Conservation (phyloP, 2,329 filamentous ascomycete species). For the Fusarium cyanostomum region DNA sequence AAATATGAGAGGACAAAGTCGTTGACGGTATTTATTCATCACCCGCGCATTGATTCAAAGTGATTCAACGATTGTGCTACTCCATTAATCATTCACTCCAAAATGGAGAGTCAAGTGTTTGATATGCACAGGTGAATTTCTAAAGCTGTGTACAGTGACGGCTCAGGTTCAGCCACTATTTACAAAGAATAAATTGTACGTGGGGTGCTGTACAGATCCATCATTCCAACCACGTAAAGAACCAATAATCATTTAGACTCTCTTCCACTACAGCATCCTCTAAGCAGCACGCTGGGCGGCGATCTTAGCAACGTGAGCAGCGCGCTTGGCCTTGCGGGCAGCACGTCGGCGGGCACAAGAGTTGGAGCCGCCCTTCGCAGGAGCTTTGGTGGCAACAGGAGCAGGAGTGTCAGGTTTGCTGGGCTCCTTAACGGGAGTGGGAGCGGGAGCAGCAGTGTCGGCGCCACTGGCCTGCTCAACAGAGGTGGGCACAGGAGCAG, state of each 20-base stretch:
- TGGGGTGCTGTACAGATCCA: slow-evolving; percentile 16
- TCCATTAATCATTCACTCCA: background rate
- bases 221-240: slow-evolving; percentile 23
- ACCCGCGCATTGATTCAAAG: background rate
- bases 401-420: slow-evolving; percentile 3
- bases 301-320: slow-evolving; percentile 17
- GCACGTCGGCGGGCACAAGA: slow-evolving; percentile 17
- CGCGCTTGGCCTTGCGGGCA: slow-evolving; percentile 36
- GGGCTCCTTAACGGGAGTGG: slow-evolving; percentile 5
- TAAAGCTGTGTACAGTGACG: slow-evolving; percentile 9
- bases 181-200: slow-evolving; percentile 39
- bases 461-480: slow-evolving; percentile 14
- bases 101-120: background rate
- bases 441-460: background rate
- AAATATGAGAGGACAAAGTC: slow-evolving; percentile 22
- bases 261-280: background rate
- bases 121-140: background rate
- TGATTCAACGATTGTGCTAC: no score
- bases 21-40: background rate
- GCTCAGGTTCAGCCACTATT: slow-evolving; percentile 28
- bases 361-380: slow-evolving; percentile 10
- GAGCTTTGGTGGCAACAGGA: slow-evolving; percentile 27
- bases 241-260: slow-evolving; percentile 6
- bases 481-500: slow-evolving; percentile 8
- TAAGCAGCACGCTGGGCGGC: slow-evolving; percentile 21